A percentile compares a stretch with the other conserved stretches of the same genome.
phyloP scores from a whole-genome alignment of 176 grass and related monocot genomes.

The Aegilops longissima region DNA sequence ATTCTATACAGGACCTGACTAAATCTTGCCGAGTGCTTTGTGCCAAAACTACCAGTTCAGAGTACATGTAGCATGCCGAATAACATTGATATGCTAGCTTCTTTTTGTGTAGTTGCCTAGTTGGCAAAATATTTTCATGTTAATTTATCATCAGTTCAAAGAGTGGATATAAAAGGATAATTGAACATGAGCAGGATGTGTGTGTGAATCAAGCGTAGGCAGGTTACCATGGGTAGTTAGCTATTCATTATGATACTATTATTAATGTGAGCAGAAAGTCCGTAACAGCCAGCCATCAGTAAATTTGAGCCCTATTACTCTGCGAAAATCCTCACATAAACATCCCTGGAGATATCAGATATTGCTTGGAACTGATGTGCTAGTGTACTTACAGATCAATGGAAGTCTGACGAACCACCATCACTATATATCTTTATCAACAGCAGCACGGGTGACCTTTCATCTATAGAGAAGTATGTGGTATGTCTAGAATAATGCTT shows the following conservation, averaged over 20 bases:
- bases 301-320: neutral
- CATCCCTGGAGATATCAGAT: neutral
- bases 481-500: conserved; percentile 55
- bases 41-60: too few species aligned
- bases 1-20: neutral
- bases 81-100: neutral
- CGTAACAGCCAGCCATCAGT: neutral
- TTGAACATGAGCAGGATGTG: neutral
- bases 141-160: neutral
- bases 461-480: conserved; percentile 94
- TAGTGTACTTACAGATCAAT: conserved; percentile 60
- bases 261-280: neutral
- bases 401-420: conserved; percentile 68
- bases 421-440: conserved; percentile 94
- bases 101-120: neutral
- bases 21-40: neutral
- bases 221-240: neutral
- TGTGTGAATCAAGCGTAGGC: neutral
- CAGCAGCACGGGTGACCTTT: conserved; percentile 87
- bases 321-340: neutral
- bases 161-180: neutral
- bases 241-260: neutral
- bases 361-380: conserved; percentile 11
- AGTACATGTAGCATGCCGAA: neutral
- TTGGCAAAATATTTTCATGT: neutral